Evolutionary conservation across 1,284 basidiomycete species (phyloP).

Genomic region (Dichomitus squalens): DNA sequence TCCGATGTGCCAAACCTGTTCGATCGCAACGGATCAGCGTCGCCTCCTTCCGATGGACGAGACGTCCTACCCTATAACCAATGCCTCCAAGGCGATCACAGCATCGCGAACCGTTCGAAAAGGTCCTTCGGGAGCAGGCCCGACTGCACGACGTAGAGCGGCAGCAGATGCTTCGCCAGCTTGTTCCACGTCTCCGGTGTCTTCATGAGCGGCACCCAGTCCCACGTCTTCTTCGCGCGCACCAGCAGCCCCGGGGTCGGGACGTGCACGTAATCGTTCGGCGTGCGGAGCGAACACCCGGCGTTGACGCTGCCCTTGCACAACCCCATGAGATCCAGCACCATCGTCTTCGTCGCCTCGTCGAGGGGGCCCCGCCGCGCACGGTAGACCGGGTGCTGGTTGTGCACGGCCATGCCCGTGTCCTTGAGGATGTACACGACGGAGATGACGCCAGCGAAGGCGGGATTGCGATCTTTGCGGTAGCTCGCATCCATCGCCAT

Average conservation of each 20-base stretch:
- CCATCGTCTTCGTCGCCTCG: neutral
- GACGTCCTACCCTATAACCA: neutral
- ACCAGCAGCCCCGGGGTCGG: constrained; percentile 1
- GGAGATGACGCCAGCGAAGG: constrained; percentile 1
- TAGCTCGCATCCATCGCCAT: constrained; percentile 1
- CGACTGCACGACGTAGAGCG: neutral
- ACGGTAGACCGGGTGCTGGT: constrained; percentile 1
- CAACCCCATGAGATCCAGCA: neutral
- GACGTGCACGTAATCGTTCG: neutral
- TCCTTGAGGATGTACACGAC: constrained; percentile 5
- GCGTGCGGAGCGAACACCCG: neutral
- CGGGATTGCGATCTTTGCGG: neutral
- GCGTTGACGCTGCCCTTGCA: neutral
- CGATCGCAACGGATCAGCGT: neutral
- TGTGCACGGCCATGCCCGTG: constrained; percentile 4
- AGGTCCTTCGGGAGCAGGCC: neutral
- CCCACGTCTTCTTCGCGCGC: neutral
- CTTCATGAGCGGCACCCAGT: neutral
- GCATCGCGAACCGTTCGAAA: neutral
- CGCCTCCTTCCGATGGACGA: neutral
- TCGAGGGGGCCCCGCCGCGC: neutral
- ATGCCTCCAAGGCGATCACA: neutral
- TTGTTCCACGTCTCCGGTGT: neutral
- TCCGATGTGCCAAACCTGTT: neutral
- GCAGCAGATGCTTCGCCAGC: neutral